Evolutionary conservation across 345 rosid genomes (phyloP), one percentile per base, ranked within the genome.

Genomic region (Limnanthes douglasii): DNA sequence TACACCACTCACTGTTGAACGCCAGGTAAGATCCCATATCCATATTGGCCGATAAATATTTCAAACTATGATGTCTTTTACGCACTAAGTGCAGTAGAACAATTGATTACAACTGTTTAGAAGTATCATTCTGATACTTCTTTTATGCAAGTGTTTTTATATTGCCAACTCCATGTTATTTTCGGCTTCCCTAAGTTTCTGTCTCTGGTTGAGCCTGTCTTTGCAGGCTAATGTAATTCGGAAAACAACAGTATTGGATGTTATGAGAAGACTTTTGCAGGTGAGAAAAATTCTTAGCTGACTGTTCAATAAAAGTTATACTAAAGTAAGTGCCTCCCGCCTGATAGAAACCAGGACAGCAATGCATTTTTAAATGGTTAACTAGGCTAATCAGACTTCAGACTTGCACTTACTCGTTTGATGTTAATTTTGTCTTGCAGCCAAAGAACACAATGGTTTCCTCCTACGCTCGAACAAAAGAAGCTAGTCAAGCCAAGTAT

Each of bases 401-500:
- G n/a, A n/a, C n/a, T n/a, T n/a, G n/a, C n/a, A n/a, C n/a, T n/a
- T n/a, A n/a, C n/a, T n/a, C n/a, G n/a, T n/a, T n/a, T n/a, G n/a
- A n/a, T n/a, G n/a, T n/a, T n/a, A n/a, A n/a, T n/a, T n/a, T n/a
- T 30, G 54, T 31, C 26, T 19, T 59, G 54, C 80, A 88, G 95
- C 56, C 97, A 19, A 88, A 88, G 47, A 88, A 88, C 54, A 72
- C 76, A 36, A 88, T 88, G 97, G 97, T 88, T 50, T 88, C 97
- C 49, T 86, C 95, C 52, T 84, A 83, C 43, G 94, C 95, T 9
- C 78, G 95, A 23, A 79, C 83, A 51, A 90, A 90, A 64, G 98
- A 90, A 77, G 95, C 95, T 46, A 90, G 98, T 52, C 94, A 83
- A 61, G 94, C 98, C 11, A 90, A 90, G 57, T 90, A 90, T 60